phyloP scores from a whole-genome alignment of 176 grass and related monocot genomes.

The Thinopyrum elongatum region DNA sequence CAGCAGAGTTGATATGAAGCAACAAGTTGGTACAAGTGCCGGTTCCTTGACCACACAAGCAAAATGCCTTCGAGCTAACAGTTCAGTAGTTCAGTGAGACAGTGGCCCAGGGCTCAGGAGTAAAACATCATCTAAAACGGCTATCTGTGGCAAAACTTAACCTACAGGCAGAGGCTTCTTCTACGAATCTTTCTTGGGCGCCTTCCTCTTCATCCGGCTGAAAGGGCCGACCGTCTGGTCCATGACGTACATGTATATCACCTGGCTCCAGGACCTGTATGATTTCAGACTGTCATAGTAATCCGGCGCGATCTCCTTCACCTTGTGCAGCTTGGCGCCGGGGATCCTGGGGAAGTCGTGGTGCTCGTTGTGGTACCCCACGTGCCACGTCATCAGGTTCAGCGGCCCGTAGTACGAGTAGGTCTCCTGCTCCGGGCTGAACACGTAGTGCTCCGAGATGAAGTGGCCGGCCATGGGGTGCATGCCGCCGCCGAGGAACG shows the following conservation, averaged over 20 bases:
- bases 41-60: background rate
- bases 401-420: slow-evolving; percentile 95
- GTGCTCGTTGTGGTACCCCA: slow-evolving; percentile 97
- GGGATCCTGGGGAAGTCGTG: slow-evolving; percentile 97
- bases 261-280: slow-evolving; percentile 89
- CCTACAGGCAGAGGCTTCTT: background rate
- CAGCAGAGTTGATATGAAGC: background rate
- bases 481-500: slow-evolving; percentile 93
- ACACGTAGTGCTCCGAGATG: slow-evolving; percentile 94
- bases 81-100: background rate
- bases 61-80: background rate
- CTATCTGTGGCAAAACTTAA: background rate
- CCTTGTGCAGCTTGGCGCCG: slow-evolving; percentile 65
- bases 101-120: background rate
- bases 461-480: slow-evolving; percentile 96
- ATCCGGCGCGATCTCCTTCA: slow-evolving; percentile 86
- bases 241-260: slow-evolving; percentile 98
- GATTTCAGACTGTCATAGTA: slow-evolving; percentile 66
- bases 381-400: slow-evolving; percentile 90
- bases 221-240: slow-evolving; percentile 76
- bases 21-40: background rate
- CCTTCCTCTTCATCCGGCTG: slow-evolving; percentile 93
- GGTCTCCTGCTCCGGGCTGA: slow-evolving; percentile 78
- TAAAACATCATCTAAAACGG: background rate
- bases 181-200: slow-evolving; percentile 61